A percentile compares a stretch with the other conserved stretches of the same genome.
Evolutionary conservation across 768 basidiomycete species (phyloP).

Genomic region (Suillus decipiens): DNA sequence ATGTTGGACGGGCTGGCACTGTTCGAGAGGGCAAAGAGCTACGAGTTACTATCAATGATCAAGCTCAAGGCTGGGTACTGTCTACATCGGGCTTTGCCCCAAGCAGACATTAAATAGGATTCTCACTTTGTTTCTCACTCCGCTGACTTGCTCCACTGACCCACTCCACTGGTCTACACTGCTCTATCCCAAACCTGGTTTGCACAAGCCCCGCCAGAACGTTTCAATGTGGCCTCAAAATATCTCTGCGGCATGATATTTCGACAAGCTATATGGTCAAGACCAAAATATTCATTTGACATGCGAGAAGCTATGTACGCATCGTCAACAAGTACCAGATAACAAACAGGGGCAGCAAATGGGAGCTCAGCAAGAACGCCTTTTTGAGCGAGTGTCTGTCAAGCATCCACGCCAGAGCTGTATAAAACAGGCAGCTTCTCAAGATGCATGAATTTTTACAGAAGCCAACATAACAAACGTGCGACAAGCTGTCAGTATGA

Average conservation of each 20-base stretch:
- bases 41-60: too few relatives aligned
- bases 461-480: background rate
- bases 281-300: background rate
- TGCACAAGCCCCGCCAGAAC: too few relatives aligned
- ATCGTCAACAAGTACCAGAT: background rate
- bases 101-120: too few relatives aligned
- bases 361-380: background rate
- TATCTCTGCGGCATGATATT: background rate
- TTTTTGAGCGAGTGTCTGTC: background rate
- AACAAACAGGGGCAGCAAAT: background rate
- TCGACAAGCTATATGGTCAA: background rate
- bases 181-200: too few relatives aligned
- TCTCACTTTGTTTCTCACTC: too few relatives aligned
- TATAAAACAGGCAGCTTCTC: background rate
- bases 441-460: background rate
- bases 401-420: background rate
- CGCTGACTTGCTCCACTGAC: too few relatives aligned
- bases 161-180: too few relatives aligned
- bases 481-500: background rate
- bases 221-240: background rate
- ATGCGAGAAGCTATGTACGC: background rate
- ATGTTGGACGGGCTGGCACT: too few relatives aligned
- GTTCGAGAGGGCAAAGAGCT: too few relatives aligned
- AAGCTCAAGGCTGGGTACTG: too few relatives aligned
- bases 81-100: too few relatives aligned